phyloP scores from a whole-genome alignment of 2,329 filamentous ascomycete species.

The Nemania serpens region DNA sequence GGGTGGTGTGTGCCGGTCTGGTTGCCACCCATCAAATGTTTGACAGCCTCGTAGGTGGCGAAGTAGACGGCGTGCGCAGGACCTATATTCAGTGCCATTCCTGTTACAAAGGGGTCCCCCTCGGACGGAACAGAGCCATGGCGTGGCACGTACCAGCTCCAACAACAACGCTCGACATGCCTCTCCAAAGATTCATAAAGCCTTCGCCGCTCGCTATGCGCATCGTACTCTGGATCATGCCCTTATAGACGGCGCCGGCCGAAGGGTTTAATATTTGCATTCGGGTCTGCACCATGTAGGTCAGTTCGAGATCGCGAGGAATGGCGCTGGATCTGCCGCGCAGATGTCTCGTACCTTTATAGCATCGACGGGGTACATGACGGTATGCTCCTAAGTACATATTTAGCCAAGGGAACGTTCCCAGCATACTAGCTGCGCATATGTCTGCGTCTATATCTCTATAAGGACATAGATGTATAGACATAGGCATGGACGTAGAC shows the following conservation, averaged over 20 bases:
- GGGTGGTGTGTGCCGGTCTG: slow-evolving; percentile 86
- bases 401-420: slow-evolving; percentile 1
- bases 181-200: slow-evolving; percentile 89
- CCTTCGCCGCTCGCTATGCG: slow-evolving; percentile 92
- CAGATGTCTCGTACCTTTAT: slow-evolving; percentile 73
- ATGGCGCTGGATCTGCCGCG: slow-evolving; percentile 26
- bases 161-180: slow-evolving; percentile 93
- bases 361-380: slow-evolving; percentile 98
- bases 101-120: slow-evolving; percentile 9
- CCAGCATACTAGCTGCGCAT: background rate
- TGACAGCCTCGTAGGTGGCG: slow-evolving; percentile 95
- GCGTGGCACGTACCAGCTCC: slow-evolving; percentile 73
- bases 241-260: slow-evolving; percentile 80
- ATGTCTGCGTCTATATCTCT: too few relatives aligned
- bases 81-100: slow-evolving; percentile 55
- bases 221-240: slow-evolving; percentile 88
- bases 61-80: slow-evolving; percentile 98
- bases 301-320: slow-evolving; percentile 19
- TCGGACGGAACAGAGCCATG: background rate
- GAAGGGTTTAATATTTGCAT: slow-evolving; percentile 95
- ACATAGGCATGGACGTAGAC: background rate
- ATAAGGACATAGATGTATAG: too few relatives aligned
- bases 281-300: slow-evolving; percentile 69
- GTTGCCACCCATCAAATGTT: slow-evolving; percentile 94
- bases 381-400: slow-evolving; percentile 81